Conservation (phyloP, 2,329 filamentous ascomycete species). For the Ceratocystis smalleyi region DNA sequence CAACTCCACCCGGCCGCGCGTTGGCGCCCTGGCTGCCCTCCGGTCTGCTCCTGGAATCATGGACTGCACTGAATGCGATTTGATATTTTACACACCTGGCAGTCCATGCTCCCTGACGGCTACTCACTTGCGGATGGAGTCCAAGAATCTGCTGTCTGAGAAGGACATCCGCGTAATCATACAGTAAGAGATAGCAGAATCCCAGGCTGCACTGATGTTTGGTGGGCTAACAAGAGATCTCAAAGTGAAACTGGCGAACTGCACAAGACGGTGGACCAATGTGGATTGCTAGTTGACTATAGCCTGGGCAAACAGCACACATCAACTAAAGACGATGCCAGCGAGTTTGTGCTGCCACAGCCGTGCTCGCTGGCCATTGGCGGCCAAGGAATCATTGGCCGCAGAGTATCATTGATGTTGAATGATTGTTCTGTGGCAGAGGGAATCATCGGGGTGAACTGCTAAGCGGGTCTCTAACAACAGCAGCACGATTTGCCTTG, state of each 20-base stretch:
- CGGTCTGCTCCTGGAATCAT: slow-evolving; percentile 21
- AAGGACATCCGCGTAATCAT: slow-evolving; percentile 27
- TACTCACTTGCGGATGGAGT: slow-evolving; percentile 31
- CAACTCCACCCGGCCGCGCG: slow-evolving; percentile 27
- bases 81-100: slow-evolving; percentile 31
- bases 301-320: not conserved
- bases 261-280: slow-evolving; percentile 28
- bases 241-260: slow-evolving; percentile 13
- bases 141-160: slow-evolving; percentile 19
- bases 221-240: not conserved
- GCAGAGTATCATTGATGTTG: slow-evolving; percentile 30
- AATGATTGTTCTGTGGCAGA: slow-evolving; percentile 26
- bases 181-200: slow-evolving; percentile 26
- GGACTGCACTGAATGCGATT: slow-evolving; percentile 22
- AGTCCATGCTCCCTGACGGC: slow-evolving; percentile 26
- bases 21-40: slow-evolving; percentile 33
- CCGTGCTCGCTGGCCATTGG: slow-evolving; percentile 32
- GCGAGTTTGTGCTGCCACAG: slow-evolving; percentile 21
- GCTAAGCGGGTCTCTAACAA: not conserved
- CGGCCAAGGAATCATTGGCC: slow-evolving; percentile 33
- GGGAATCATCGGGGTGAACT: slow-evolving; percentile 36
- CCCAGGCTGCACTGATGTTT: not conserved
- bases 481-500: not conserved
- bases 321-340: not conserved
- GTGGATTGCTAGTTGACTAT: slow-evolving; percentile 22